These are phyloP conservation scores for Pythium rhizo-oryzae DNA, from an alignment of 352 stramenopile genomes.

Conservation along the genomic window DNA sequence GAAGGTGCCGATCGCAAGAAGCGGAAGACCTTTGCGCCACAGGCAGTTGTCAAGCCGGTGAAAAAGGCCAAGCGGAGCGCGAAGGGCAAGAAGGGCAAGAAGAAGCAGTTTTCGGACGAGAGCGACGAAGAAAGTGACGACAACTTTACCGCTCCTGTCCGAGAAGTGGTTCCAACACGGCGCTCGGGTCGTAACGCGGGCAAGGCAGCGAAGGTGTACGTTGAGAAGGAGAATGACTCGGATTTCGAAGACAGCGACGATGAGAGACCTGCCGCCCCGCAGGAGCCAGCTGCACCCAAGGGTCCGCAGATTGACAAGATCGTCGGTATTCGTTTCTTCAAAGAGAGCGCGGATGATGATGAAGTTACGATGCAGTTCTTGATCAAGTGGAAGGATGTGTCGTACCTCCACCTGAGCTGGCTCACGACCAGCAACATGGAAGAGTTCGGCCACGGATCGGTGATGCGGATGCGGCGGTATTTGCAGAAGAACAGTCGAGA, in stretches of 20 bases:
- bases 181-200: slow-evolving; percentile 79
- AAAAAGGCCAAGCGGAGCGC: slow-evolving; percentile 62
- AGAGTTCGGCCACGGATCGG: slow-evolving; percentile 73
- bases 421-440: slow-evolving; percentile 95
- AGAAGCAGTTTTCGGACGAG: slow-evolving; percentile 71
- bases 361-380: slow-evolving; percentile 95
- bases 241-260: slow-evolving; percentile 75
- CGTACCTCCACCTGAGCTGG: slow-evolving; percentile 98
- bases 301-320: slow-evolving; percentile 95
- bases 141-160: slow-evolving; percentile 36
- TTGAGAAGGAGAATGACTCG: slow-evolving; percentile 73
- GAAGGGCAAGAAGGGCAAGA: slow-evolving; percentile 73
- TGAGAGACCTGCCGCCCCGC: slow-evolving; percentile 44
- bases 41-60: slow-evolving; percentile 54
- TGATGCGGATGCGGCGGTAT: slow-evolving; percentile 85
- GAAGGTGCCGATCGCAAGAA: slow-evolving; percentile 66
- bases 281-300: slow-evolving; percentile 56
- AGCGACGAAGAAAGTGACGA: slow-evolving; percentile 78
- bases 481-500: slow-evolving; percentile 87
- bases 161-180: slow-evolving; percentile 53
- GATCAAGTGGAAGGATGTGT: slow-evolving; percentile 99
- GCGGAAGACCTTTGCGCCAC: slow-evolving; percentile 69
- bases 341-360: slow-evolving; percentile 40
- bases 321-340: slow-evolving; percentile 87
- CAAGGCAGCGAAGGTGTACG: slow-evolving; percentile 87